phyloP scores from a whole-genome alignment of 345 rosid species.

The Lepidium africanum region DNA sequence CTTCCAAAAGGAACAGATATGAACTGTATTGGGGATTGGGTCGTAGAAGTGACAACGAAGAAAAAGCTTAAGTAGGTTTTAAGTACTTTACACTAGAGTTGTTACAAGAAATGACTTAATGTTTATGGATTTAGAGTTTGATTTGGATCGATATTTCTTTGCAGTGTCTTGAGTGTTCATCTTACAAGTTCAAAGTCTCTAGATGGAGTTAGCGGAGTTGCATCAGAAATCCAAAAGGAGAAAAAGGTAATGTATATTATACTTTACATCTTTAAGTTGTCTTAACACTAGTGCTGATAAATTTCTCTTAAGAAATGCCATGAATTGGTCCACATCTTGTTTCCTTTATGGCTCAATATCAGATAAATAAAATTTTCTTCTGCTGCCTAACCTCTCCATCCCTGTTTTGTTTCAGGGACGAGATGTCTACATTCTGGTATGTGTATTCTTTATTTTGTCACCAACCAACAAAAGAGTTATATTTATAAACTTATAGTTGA shows the following conservation, averaged over 20 bases:
- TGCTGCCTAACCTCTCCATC: constrained; percentile 9
- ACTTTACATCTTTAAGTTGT: not conserved
- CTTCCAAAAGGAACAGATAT: constrained; percentile 91
- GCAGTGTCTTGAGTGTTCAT: constrained; percentile 81
- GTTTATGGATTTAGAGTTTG: not conserved
- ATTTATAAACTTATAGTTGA: not conserved
- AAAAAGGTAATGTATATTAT: constrained; percentile 54
- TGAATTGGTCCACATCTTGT: not conserved
- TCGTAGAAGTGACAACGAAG: constrained; percentile 71
- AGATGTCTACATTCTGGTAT: constrained; percentile 91
- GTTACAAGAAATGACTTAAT: not conserved
- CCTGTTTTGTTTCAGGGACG: constrained; percentile 70
- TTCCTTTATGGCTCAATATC: not conserved
- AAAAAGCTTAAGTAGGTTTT: constrained; percentile 75
- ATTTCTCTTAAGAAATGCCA: not conserved
- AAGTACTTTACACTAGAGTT: not conserved
- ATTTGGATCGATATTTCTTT: not conserved
- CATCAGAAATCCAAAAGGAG: constrained; percentile 89
- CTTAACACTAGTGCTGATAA: not conserved
- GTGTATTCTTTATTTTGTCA: constrained; percentile 18
- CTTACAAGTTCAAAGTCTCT: constrained; percentile 92
- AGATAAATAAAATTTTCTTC: not conserved
- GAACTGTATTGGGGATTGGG: constrained; percentile 97
- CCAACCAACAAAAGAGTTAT: not conserved
- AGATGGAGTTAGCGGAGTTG: constrained; percentile 73